Conservation (phyloP, 257 asterid genomes). For the Solanum megistacrolobum region DNA sequence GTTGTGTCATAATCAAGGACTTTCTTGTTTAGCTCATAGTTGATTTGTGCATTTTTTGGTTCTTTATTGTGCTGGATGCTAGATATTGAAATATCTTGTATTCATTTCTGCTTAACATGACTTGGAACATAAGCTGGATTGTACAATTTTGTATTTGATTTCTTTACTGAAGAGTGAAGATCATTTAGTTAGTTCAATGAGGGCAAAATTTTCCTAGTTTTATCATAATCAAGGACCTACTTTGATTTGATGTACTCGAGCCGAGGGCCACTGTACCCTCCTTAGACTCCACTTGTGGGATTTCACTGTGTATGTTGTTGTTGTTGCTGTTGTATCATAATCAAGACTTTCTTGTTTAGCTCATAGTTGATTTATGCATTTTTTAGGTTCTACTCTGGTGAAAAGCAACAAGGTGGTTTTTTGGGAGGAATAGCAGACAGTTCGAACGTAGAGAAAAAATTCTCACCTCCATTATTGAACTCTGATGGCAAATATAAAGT, state of each 20-base stretch:
- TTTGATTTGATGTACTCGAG: neutral
- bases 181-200: neutral
- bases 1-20: neutral
- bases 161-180: neutral
- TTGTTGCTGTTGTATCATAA: neutral
- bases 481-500: conserved; percentile 38
- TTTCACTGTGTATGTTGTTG: neutral
- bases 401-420: conserved; percentile 37
- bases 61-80: neutral
- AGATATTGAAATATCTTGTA: neutral
- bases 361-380: conserved; percentile 15
- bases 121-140: neutral
- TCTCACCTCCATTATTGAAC: conserved; percentile 22
- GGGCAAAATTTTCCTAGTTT: neutral
- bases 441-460: conserved; percentile 28
- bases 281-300: neutral
- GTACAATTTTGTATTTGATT: neutral
- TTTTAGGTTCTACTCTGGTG: conserved; percentile 69
- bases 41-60: neutral
- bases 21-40: conserved; percentile 15
- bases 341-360: conserved; percentile 6
- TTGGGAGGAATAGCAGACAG: conserved; percentile 45
- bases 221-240: neutral
- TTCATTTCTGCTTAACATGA: neutral
- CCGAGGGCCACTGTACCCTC: neutral